A percentile compares a stretch with the other conserved stretches of the same genome.
Conservation (phyloP, 352 stramenopile genomes). For the Pelagophyceae sp. region DNA sequence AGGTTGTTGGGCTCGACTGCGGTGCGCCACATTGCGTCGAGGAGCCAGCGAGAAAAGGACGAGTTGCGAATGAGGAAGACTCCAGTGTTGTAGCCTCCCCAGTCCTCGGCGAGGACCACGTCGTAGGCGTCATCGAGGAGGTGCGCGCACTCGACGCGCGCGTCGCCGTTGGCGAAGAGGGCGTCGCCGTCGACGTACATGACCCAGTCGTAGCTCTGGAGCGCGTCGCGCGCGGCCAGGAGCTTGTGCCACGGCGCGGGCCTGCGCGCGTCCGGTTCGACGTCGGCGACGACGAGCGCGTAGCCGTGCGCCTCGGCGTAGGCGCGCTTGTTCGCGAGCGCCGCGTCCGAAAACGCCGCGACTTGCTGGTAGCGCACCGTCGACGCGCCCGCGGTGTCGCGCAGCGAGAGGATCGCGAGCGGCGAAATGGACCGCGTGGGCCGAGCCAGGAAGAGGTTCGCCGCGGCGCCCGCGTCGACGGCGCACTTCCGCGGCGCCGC, state of each 20-base stretch:
- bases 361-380: neutral
- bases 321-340: slow-evolving; percentile 6
- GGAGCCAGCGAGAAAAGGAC: neutral
- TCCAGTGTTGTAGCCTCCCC: slow-evolving; percentile 19
- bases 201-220: neutral
- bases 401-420: neutral
- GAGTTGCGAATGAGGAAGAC: slow-evolving; percentile 5
- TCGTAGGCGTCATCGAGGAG: slow-evolving; percentile 18
- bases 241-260: slow-evolving; percentile 15
- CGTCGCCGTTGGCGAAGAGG: neutral
- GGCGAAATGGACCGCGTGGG: neutral
- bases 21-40: neutral
- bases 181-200: slow-evolving; percentile 17
- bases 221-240: neutral
- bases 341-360: neutral
- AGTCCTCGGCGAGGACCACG: slow-evolving; percentile 16
- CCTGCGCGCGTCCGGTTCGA: too few species aligned
- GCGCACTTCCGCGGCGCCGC: neutral
- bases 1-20: neutral
- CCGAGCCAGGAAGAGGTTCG: neutral
- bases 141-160: neutral
- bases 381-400: neutral
- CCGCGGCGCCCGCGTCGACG: too few species aligned
- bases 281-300: neutral
- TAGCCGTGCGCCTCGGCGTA: neutral